Base-by-base conservation (phyloP, 2,329 filamentous ascomycete genomes). In the Zasmidium angulare region DNA sequence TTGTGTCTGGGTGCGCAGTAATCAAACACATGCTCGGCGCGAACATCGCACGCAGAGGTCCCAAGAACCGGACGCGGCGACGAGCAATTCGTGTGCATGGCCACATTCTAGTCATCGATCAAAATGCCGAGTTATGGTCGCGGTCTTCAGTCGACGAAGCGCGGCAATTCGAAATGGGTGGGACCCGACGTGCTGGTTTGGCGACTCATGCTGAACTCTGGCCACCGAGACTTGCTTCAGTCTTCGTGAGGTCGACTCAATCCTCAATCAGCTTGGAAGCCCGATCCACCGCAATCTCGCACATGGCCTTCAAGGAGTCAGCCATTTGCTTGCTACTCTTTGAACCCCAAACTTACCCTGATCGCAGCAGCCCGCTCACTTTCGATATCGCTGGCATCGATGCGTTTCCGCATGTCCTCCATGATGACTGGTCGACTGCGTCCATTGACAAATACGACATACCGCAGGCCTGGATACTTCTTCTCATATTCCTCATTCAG, bases 361-460 rank as follows among this genome's bases (percentile, higher is more conserved):
- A 96, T 88, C 4, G 85, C 90, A 66, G 89, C 89, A 57, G 79
- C 74, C 62, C 91, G 84, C 77, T 97, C 93, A 17, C 79, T 79
- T 22, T 80, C 75, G 53, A 87, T 79, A 72, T 93, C 84, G 1
- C 82, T 86, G 54, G 87, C 79, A 17, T 81, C 83, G 69, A 96
- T 96, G 54, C 93, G 82, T 54, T 76, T 73, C 63, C 83, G 83
- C 90, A 96, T 96, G 69, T 96, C 87, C 63, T 85, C 81, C 88
- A 96, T 91, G 56, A 97, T 88, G 62, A 85, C 84, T 1, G 84
- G 81, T 58, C 91, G 81, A 46, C 84, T 82, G 50, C 93, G 83
- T 0, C 91, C 91, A 72, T 96, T 93, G 57, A 97, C 93, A 73
- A 96, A 97, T 19, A 93, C 90, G 71, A 96, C 91, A 79, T 96